phyloP scores from a whole-genome alignment of 805 yeast species.

The Cyberlindnera mississippiensis region DNA sequence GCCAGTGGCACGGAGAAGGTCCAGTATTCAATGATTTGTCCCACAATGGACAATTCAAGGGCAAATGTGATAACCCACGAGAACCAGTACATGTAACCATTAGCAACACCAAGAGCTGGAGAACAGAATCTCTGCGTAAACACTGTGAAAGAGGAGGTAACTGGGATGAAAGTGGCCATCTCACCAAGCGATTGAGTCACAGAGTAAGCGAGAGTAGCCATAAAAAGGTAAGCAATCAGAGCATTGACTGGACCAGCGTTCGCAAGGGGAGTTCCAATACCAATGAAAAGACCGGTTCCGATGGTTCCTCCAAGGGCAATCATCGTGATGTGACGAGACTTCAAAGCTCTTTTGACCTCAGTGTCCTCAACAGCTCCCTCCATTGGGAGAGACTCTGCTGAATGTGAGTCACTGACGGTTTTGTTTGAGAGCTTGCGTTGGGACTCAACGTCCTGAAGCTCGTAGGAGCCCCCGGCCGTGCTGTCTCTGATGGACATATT shows the following conservation, averaged over 20 bases:
- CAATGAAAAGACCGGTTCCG: constrained; percentile 74
- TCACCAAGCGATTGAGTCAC: constrained; percentile 75
- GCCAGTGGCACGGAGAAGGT: constrained; percentile 64
- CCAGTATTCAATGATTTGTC: constrained; percentile 64
- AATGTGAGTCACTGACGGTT: not conserved
- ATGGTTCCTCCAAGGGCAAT: constrained; percentile 78
- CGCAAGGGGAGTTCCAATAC: constrained; percentile 51
- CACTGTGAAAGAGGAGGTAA: constrained; percentile 62
- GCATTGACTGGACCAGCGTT: constrained; percentile 69
- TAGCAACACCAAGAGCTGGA: constrained; percentile 70
- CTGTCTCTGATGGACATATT: constrained; percentile 4
- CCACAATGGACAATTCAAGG: constrained; percentile 66
- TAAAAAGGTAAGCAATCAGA: constrained; percentile 58
- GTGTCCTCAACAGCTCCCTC: constrained; percentile 31
- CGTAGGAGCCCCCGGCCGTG: constrained; percentile 4
- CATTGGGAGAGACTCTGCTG: constrained; percentile 1
- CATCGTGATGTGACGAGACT: constrained; percentile 69
- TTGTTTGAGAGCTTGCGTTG: constrained; percentile 1
- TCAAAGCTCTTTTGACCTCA: constrained; percentile 55
- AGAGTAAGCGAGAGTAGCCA: constrained; percentile 60
- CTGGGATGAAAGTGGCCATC: constrained; percentile 76
- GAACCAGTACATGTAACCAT: constrained; percentile 73
- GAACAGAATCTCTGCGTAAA: constrained; percentile 65
- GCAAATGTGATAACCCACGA: constrained; percentile 78
- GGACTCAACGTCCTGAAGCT: constrained; percentile 12